Conservation (phyloP, 1,284 basidiomycete genomes). For the Heliocybe sulcata region DNA sequence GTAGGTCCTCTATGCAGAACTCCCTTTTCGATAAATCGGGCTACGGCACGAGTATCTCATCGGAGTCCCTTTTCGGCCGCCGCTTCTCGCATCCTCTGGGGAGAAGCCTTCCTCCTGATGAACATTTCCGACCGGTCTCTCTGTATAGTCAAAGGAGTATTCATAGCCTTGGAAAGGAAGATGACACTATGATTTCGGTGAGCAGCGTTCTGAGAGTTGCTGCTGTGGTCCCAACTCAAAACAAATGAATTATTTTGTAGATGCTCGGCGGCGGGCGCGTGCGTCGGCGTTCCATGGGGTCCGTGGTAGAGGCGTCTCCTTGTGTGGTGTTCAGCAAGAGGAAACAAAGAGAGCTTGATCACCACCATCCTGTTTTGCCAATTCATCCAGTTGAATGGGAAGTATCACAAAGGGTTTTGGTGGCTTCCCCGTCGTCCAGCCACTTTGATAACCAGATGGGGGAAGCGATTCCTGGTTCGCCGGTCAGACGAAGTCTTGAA, state of each 20-base stretch:
- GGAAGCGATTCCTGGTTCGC: constrained; percentile 47
- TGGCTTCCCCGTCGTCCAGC: constrained; percentile 50
- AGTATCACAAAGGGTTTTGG: constrained; percentile 52
- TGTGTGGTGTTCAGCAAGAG: constrained; percentile 58
- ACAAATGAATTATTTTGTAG: constrained; percentile 24
- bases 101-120: constrained; percentile 25
- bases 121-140: constrained; percentile 57
- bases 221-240: not conserved
- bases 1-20: constrained; percentile 37
- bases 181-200: constrained; percentile 77
- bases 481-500: constrained; percentile 63
- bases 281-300: constrained; percentile 58
- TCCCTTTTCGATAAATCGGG: constrained; percentile 64
- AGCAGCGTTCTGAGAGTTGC: constrained; percentile 17
- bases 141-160: constrained; percentile 46
- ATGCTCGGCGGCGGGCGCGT: constrained; percentile 74
- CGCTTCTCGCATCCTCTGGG: constrained; percentile 26
- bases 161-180: constrained; percentile 51
- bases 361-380: too few species aligned
- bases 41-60: constrained; percentile 39
- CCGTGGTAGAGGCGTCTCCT: constrained; percentile 64
- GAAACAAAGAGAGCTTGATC: constrained; percentile 27
- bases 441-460: constrained; percentile 66
- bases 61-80: constrained; percentile 63
- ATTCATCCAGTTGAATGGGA: constrained; percentile 10